phyloP scores from a whole-genome alignment of 2,329 filamentous ascomycete genomes.

The Paecilomyces sp. region DNA sequence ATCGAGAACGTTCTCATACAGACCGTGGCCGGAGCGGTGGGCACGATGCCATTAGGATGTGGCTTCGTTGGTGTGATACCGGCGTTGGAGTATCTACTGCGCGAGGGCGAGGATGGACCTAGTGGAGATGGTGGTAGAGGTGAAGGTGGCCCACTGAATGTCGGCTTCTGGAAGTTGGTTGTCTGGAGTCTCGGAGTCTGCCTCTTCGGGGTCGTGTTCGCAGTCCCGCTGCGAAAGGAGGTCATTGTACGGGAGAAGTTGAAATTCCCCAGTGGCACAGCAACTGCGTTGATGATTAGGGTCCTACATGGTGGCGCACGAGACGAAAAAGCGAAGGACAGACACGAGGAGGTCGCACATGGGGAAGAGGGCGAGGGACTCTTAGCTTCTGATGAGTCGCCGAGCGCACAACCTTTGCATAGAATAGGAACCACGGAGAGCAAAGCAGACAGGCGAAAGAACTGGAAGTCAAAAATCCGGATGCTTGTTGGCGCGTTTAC shows the following conservation, averaged over 20 bases:
- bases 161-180: constrained; percentile 70
- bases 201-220: constrained; percentile 95
- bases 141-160: constrained; percentile 68
- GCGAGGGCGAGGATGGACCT: constrained; percentile 69
- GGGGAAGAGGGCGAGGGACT: constrained; percentile 22
- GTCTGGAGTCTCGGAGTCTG: constrained; percentile 89
- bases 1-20: constrained; percentile 97
- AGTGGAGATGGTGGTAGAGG: constrained; percentile 62
- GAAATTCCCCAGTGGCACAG: constrained; percentile 91
- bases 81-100: constrained; percentile 79
- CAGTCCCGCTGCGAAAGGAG: constrained; percentile 80
- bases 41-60: constrained; percentile 92
- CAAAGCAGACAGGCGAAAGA: constrained; percentile 32
- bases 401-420: constrained; percentile 43
- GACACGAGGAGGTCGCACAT: constrained; percentile 5
- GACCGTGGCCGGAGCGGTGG: constrained; percentile 89
- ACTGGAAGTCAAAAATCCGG: constrained; percentile 58
- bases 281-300: constrained; percentile 86
- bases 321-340: constrained; percentile 29
- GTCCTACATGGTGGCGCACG: constrained; percentile 67
- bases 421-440: constrained; percentile 31
- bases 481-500: constrained; percentile 54
- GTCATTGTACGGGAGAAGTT: constrained; percentile 89
- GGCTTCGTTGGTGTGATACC: constrained; percentile 94
- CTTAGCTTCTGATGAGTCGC: constrained; percentile 26